Base-by-base conservation (phyloP, 805 yeast species). In the Candida incommunis region DNA sequence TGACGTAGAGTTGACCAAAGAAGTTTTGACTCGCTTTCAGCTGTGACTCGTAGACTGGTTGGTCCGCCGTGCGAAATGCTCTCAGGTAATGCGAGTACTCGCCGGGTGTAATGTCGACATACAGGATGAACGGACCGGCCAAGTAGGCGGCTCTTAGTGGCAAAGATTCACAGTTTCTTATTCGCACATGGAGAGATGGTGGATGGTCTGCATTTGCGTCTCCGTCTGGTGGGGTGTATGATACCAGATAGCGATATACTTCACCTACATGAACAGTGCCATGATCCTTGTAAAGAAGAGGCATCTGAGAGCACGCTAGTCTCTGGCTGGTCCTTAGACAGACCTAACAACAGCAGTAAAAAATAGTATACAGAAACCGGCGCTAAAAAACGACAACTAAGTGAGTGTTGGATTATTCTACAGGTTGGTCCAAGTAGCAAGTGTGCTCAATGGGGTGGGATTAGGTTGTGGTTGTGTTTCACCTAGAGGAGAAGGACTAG, bases 61-160 rank as follows among this genome's bases (percentile, higher is more conserved):
- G 61, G 25, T 58, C 63, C 0, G 58, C 57, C n/a, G 72, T 53
- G 22, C 55, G 60, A 2, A 21, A 23, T 23, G 63, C 66, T 41
- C 65, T 61, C 45, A 67, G 58, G 34, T 70, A 60, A 45, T 73
- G 78, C 48, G 74, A 64, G 58, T 78, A 92, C 31, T 78, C 82
- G 9, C 61, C 67, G 0, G 90, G 78, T 41, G 79, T 68, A 42
- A 92, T 76, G 60, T 90, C 96, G 21, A 80, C 83, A 55, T 92
- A 92, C 3, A 92, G 63, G 2, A 84, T 69, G 57, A 78, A 90
- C 0, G 98, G 98, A 0, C 97, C 98, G 1, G 88, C 80, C 40
- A 92, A 62, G 54, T 80, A 85, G 1, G 95, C 82, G 0, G 96
- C 94, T 23, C 94, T 63, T 51, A 85, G 59, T 0, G 92, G 71